Percentiles rank a stretch among this genome's conserved stretches.
phyloP scores from a whole-genome alignment of 805 yeast genomes.

The Metschnikowia similis region DNA sequence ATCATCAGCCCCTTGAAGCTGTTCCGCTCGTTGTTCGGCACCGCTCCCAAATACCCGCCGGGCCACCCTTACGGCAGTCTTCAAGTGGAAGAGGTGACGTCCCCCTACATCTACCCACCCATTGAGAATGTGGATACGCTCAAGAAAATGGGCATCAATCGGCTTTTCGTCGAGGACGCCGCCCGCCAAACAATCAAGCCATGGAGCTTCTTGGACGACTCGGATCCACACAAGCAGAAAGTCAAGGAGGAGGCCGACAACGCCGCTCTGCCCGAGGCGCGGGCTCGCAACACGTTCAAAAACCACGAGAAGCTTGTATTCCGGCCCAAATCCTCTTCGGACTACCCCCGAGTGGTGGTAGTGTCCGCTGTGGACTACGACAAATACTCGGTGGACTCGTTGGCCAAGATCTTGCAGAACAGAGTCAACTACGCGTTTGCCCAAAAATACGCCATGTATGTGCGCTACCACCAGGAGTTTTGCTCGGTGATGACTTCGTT shows the following conservation, averaged over 20 bases:
- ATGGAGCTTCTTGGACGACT: slow-evolving; percentile 42
- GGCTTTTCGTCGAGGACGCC: slow-evolving; percentile 38
- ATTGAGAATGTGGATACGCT: slow-evolving; percentile 64
- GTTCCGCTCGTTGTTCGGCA: not conserved
- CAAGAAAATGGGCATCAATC: slow-evolving; percentile 51
- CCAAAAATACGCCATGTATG: slow-evolving; percentile 77
- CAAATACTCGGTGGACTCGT: slow-evolving; percentile 51
- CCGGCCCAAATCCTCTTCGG: slow-evolving; percentile 29
- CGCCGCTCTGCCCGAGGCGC: slow-evolving; percentile 36
- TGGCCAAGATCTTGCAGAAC: slow-evolving; percentile 73
- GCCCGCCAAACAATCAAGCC: slow-evolving; percentile 34
- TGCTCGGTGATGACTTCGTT: slow-evolving; percentile 49
- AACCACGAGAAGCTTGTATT: slow-evolving; percentile 61
- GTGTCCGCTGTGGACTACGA: slow-evolving; percentile 80
- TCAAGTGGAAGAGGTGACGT: slow-evolving; percentile 40
- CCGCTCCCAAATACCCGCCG: slow-evolving; percentile 22
- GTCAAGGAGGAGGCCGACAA: slow-evolving; percentile 46
- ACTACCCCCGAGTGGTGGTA: slow-evolving; percentile 62
- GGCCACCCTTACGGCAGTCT: slow-evolving; percentile 32
- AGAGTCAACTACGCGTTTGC: slow-evolving; percentile 83
- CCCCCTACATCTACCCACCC: slow-evolving; percentile 65
- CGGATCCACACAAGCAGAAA: slow-evolving; percentile 29
- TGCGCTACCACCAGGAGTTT: slow-evolving; percentile 84
- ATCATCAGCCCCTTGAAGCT: slow-evolving; percentile 8
- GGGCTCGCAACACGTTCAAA: slow-evolving; percentile 54